Base-by-base conservation (phyloP, 441 rosid species). In the Pelargonium myrrhifolium region DNA sequence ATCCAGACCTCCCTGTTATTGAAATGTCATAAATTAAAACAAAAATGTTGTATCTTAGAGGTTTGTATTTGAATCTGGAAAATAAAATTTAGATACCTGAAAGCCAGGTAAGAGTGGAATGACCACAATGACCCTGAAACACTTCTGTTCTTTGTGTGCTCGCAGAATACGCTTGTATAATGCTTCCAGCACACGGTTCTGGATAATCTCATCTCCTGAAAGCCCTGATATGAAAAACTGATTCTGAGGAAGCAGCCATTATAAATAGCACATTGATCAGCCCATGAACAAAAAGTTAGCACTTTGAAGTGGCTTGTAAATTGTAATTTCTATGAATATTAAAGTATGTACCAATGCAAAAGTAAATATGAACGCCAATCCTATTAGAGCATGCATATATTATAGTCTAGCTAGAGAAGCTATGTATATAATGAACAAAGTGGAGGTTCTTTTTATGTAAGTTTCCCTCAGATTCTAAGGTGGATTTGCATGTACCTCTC, bases 141-240 rank as follows among this genome's bases (percentile, higher is more conserved):
- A 81, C 83, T 86, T 89, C 79, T 95, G 84, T 37, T 93, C 98
- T 45, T 88, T 84, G 76, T 85, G 81, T 63, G 99, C 98, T 75
- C 83, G 89, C 78, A 82, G 76, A 66, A 96, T 89, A 60, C 98
- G 96, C 62, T 79, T 77, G 71, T 86, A 90, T 80, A 96, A 75
- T 60, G 98, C 89, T 83, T 96, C 96, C 64, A 93, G 74, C 49
- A 96, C 90, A 51, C 97, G 96, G 77, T 96, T 96, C 76, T 73
- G 78, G 65, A 96, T 84, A 47, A 82, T 81, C 66, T 93, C 97
- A 73, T 96, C 99, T 75, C 84, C 93, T 42, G 96, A 83, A 75
- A 96, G 98, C 72, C 99, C 98, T 85, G 98, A 96, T 82, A 96
- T 93, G 73, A 96, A 93, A 84, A 96, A 96, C 78, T 96, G 99